Evolutionary conservation across 768 basidiomycete species (phyloP), one percentile per base, ranked within the genome.

Genomic region (Podaxis sp.): DNA sequence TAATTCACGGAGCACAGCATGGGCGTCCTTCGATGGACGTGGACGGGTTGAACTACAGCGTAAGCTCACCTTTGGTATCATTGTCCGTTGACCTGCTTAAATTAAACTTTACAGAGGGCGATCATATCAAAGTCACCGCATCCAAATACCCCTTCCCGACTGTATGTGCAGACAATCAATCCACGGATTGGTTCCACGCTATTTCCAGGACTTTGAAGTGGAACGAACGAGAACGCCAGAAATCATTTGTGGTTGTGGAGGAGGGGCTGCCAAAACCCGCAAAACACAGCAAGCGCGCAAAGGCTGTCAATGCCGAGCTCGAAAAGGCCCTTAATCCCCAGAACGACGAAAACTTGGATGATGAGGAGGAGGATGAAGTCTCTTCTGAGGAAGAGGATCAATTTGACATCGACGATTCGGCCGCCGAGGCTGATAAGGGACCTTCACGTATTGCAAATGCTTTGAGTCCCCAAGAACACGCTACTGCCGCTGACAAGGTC

Each of bases 201-300:
- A 99, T 99, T 66, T 93, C 94, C 39, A 86, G 97, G 24, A 99
- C 96, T 8, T 81, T 99, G 54, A 96, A 98, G 74, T 99, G 97
- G 97, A 99, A 99, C 77, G 96, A 99, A 75, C 87, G 96, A 24
- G 95, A 99, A 76, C 87, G 97, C 52, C 97, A 99, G 72, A 99
- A 99, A 73, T 97, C 95, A 5, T 99, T 99, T 68, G 97, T 99
- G 48, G 93, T 99, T 19, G 94, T 99, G 24, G 97, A 99, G 73
- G 96, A 97, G 70, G 87, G 85, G 36, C 86, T 89, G 0, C 70
- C 77, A 15, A 84, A 84, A 66, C 71, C 66, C 6, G 49, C 38
- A 19, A 76, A 73, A 64, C 74, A 53, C 26, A 72, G 68, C 61
- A 76, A 70, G 58, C 67, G 58, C 30, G 63, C 54, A 24, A 68